Conservation (phyloP, 2,329 filamentous ascomycete genomes). For the Hirsutella thompsonii region DNA sequence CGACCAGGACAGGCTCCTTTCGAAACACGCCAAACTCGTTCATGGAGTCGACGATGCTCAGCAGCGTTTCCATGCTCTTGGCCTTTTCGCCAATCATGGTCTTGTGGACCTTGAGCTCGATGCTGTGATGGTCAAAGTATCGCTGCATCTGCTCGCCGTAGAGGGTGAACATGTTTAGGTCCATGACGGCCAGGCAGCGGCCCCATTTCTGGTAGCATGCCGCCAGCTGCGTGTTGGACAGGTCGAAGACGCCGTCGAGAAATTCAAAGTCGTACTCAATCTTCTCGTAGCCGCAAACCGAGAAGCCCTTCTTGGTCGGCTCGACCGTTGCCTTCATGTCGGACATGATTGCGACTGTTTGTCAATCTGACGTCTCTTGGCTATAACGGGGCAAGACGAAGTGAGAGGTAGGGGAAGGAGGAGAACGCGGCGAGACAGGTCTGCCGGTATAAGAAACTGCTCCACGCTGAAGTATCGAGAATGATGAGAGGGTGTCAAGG, state of each 20-base stretch:
- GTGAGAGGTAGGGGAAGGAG: no score
- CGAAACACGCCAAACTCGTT: constrained; percentile 58
- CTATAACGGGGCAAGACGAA: no score
- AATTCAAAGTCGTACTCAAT: constrained; percentile 67
- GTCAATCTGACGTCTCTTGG: no score
- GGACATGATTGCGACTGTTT: no score
- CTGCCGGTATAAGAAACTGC: no score
- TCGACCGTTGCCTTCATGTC: constrained; percentile 54
- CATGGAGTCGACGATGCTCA: constrained; percentile 62
- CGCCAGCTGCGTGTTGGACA: constrained; percentile 46
- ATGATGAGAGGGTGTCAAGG: no score
- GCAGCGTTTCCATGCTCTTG: constrained; percentile 57
- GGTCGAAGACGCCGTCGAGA: constrained; percentile 54
- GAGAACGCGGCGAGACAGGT: no score
- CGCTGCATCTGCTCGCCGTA: constrained; percentile 53
- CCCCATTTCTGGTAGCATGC: constrained; percentile 53
- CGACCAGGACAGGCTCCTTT: constrained; percentile 55
- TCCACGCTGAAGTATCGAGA: no score
- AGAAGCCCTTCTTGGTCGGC: constrained; percentile 52
- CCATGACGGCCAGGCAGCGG: constrained; percentile 55
- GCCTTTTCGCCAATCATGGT: constrained; percentile 66
- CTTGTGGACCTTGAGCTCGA: constrained; percentile 54
- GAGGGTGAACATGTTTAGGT: constrained; percentile 56
- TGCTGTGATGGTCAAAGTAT: constrained; percentile 53
- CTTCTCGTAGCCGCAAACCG: constrained; percentile 63